Percentiles rank a stretch among this genome's conserved stretches.
Evolutionary conservation across 768 basidiomycete genomes (phyloP).

Genomic region (Daedaleopsis nitida): DNA sequence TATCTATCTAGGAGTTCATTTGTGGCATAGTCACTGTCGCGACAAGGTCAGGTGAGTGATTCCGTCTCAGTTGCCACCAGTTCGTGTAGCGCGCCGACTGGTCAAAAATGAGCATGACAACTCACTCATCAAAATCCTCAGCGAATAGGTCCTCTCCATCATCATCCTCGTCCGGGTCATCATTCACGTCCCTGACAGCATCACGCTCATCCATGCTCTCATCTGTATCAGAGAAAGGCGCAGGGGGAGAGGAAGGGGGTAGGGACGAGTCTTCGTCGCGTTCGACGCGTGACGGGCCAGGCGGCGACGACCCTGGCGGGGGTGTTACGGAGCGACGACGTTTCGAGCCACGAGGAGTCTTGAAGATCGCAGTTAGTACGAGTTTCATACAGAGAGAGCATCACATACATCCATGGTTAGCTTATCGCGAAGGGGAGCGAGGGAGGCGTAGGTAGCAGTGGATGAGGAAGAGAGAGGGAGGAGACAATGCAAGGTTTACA

Average conservation of each 20-base stretch:
- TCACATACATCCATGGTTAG: neutral
- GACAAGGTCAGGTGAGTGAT: neutral
- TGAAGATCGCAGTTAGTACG: neutral
- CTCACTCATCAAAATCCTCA: slow-evolving; percentile 74
- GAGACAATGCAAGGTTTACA: slow-evolving; percentile 6
- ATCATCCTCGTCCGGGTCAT: slow-evolving; percentile 76
- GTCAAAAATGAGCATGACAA: slow-evolving; percentile 11
- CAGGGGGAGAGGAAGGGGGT: slow-evolving; percentile 54
- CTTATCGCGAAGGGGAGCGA: neutral
- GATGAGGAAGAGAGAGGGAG: slow-evolving; percentile 2
- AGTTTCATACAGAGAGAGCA: neutral
- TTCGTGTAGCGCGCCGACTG: slow-evolving; percentile 1
- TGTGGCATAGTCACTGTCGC: slow-evolving; percentile 75
- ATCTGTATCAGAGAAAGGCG: slow-evolving; percentile 51
- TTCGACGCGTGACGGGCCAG: slow-evolving; percentile 46
- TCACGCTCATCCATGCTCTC: slow-evolving; percentile 45
- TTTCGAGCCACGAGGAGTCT: slow-evolving; percentile 58
- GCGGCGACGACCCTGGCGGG: slow-evolving; percentile 53
- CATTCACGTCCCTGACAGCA: slow-evolving; percentile 79
- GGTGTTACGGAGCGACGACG: slow-evolving; percentile 56
- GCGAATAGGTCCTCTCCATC: slow-evolving; percentile 94
- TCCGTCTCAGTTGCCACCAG: neutral
- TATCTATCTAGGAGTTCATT: slow-evolving; percentile 86
- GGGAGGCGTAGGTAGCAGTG: neutral
- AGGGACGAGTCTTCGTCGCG: slow-evolving; percentile 72